phyloP scores from a whole-genome alignment of 2,329 filamentous ascomycete genomes.

The Aspergillus aculeatus region DNA sequence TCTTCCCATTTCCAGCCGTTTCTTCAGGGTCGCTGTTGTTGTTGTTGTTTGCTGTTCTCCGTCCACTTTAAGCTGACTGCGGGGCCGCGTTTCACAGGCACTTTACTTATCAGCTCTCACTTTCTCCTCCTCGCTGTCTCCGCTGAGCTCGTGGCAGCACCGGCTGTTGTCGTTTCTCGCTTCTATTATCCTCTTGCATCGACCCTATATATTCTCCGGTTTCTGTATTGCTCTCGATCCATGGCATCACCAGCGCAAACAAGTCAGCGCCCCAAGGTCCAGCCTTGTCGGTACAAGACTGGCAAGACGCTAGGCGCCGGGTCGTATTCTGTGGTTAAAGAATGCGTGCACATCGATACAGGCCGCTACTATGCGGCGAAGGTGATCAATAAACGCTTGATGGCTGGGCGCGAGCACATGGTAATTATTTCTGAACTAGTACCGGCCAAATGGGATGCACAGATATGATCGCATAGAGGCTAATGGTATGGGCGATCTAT shows the following conservation, averaged over 20 bases:
- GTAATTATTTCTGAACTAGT: constrained; percentile 50
- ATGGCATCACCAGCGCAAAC: constrained; percentile 34
- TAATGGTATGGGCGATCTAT: constrained; percentile 13
- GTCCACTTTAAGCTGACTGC: constrained; percentile 2
- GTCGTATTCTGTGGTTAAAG: constrained; percentile 97
- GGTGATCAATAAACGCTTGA: constrained; percentile 97
- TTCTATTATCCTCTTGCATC: not conserved
- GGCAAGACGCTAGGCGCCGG: constrained; percentile 96
- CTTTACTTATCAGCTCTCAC: not conserved
- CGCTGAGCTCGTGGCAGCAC: not conserved
- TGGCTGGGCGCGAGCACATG: constrained; percentile 98
- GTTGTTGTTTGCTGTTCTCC: not conserved
- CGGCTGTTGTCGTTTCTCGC: not conserved
- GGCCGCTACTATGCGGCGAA: constrained; percentile 98
- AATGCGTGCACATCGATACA: constrained; percentile 98
- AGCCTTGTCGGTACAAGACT: constrained; percentile 97
- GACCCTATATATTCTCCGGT: not conserved
- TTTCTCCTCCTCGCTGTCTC: not conserved
- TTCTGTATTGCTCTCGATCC: constrained; percentile 2
- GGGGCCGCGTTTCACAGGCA: constrained; percentile 4
- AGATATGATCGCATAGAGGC: constrained; percentile 3
- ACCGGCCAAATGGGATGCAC: not conserved
- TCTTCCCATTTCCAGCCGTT: not conserved
- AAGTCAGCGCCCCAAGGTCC: constrained; percentile 62
- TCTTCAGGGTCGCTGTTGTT: not conserved